These are phyloP conservation scores for Podaxis sp. DNA, from an alignment of 768 basidiomycete genomes.

Conservation along the genomic window DNA sequence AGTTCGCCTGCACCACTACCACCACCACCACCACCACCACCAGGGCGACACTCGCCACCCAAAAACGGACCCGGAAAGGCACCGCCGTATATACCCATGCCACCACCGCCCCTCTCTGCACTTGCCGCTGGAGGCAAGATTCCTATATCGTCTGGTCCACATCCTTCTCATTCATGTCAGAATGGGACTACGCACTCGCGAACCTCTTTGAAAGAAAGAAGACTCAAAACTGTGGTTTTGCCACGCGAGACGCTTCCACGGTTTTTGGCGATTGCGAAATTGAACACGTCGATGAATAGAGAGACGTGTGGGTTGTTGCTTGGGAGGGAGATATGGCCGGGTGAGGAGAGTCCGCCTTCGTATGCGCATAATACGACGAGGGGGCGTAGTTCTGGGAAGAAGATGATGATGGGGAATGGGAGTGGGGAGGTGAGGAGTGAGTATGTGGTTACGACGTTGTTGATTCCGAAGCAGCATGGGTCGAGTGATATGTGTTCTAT, in stretches of 20 bases:
- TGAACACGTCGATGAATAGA: slow-evolving; percentile 72
- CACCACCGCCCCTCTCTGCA: slow-evolving; percentile 12
- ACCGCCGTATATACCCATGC: slow-evolving; percentile 3
- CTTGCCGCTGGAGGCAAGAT: not conserved
- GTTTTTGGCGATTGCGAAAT: slow-evolving; percentile 72
- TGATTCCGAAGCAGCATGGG: slow-evolving; percentile 86
- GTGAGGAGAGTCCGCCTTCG: not conserved
- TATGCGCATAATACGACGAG: not conserved
- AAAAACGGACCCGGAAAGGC: not conserved
- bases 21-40: not conserved
- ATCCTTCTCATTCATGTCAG: slow-evolving; percentile 10
- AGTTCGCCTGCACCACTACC: slow-evolving; percentile 3
- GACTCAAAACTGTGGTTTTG: slow-evolving; percentile 58
- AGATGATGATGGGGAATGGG: not conserved
- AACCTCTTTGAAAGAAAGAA: not conserved
- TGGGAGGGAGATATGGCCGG: slow-evolving; percentile 40
- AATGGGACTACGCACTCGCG: slow-evolving; percentile 12
- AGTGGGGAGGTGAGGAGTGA: slow-evolving; percentile 33
- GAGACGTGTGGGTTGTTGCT: slow-evolving; percentile 88
- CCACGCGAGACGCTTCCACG: slow-evolving; percentile 71
- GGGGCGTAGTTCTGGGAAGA: not conserved
- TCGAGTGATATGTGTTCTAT: slow-evolving; percentile 92
- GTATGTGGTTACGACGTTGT: slow-evolving; percentile 71
- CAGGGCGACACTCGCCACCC: not conserved
- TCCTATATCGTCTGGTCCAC: not conserved